Base-by-base conservation (phyloP, 306 rosid species). In the Parietaria judaica region DNA sequence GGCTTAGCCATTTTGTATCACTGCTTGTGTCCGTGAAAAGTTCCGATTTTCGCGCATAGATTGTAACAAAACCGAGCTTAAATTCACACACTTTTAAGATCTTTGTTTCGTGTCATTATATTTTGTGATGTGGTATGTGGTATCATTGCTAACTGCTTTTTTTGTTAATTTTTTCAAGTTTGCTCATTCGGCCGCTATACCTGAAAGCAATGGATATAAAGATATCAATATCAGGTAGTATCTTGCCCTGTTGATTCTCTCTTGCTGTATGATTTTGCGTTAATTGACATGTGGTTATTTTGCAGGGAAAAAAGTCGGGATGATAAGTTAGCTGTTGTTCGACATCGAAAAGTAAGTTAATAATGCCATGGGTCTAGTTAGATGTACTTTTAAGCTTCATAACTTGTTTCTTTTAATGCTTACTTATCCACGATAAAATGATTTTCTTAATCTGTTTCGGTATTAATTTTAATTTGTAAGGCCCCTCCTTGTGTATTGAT, bases 261-360 rank as follows among this genome's bases (percentile, higher is more conserved):
- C 1, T 36, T 43, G 57, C 38, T 50, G 11, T 62, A 31, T 34
- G 68, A n/a, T 8, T 55, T 58, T 45, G 14, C 63, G 12, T 64
- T 39, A 51, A 39, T 62, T 69, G 59, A 56, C 54, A 45, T 68
- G 61, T 68, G 61, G n/a, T 31, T 68, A 8, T 47, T 60, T 53
- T 66, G 8, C 16, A 82, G 88, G 81, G 89, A 82, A 50, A 81
- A 82, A 75, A 71, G 62, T 79, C 78, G 66, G 64, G 96, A 81
- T 50, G 92, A 83, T 11, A 15, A 74, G 37, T 61, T 69, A 4
- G 38, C 67, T 7, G 41, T 75, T 34, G 61, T 91, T 45, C 72
- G 80, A 73, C 86, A 79, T 63, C 74, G 95, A 64, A 86, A 82
- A 66, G 98, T 92, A 79, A 80, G 90, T 43, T 23, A 49, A 47